phyloP scores from a whole-genome alignment of 2,329 filamentous ascomycete genomes.

The Curvularia lunata region DNA sequence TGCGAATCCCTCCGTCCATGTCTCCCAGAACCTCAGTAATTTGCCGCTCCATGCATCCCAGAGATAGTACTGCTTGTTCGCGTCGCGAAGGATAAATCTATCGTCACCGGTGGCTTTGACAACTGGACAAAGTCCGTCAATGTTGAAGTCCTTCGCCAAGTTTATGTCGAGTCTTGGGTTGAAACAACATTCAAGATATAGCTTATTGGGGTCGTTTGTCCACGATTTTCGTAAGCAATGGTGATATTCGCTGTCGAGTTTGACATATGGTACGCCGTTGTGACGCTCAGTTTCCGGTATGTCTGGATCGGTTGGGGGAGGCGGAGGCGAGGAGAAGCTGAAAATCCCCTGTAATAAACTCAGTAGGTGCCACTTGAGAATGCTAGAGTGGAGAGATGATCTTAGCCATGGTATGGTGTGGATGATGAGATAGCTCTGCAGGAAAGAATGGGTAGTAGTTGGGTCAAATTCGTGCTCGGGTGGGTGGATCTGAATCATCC shows the following conservation, averaged over 20 bases:
- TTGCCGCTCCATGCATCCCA: constrained; percentile 15
- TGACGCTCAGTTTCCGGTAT: not conserved
- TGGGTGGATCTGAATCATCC: not conserved
- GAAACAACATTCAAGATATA: constrained; percentile 12
- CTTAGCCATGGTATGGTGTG: not conserved
- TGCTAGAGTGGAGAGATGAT: not conserved
- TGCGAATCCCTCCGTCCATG: constrained; percentile 9
- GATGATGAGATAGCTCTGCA: not conserved
- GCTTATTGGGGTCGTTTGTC: constrained; percentile 15
- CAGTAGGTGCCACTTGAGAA: not conserved
- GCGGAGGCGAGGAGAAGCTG: not conserved
- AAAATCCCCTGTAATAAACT: not conserved
- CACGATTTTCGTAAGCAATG: constrained; percentile 4
- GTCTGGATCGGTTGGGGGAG: not conserved
- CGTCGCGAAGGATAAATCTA: constrained; percentile 11
- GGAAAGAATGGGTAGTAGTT: not conserved
- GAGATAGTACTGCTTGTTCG: constrained; percentile 7
- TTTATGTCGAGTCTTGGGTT: constrained; percentile 1
- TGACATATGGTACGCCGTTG: constrained; percentile 11
- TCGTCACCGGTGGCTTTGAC: constrained; percentile 10
- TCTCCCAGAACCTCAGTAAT: constrained; percentile 8
- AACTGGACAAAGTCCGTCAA: constrained; percentile 11
- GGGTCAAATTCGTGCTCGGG: not conserved
- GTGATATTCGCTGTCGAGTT: constrained; percentile 10
- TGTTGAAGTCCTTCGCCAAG: constrained; percentile 13